Base-by-base conservation (phyloP, 306 rosid species). In the Pueraria montana region DNA sequence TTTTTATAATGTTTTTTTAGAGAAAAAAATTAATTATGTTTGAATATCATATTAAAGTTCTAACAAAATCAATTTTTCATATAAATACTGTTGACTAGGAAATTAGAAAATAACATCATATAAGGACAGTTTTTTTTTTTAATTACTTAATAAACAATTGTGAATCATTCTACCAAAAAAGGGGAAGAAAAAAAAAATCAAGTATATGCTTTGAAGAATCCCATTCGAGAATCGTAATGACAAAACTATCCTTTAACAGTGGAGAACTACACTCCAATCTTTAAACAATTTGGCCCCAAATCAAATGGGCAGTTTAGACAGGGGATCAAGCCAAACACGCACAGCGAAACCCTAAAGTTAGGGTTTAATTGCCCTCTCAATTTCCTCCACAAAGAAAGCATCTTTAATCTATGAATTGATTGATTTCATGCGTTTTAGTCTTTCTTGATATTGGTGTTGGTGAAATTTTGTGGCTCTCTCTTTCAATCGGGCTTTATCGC, bases 401-500 rank as follows among this genome's bases (percentile, higher is more conserved):
- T 83, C 84, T 36, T 55, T 18, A 20, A 63, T n/a, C 24, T 23
- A 12, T 72, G 17, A 40, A 77, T 77, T n/a, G 65, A 65, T 84
- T 26, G 56, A 5, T 77, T 69, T 71, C 82, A 49, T n/a, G 4
- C 34, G 21, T 70, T 70, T 46, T 23, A 16, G 71, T 49, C 43
- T 56, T 64, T 45, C 65, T 79, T 3, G 62, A 80, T 69, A 78
- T 83, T 42, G 53, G 77, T 43, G 76, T 48, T 18, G 40, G 48
- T 79, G 83, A 43, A 43, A 30, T 63, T 83, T 75, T 24, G 56
- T 74, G 67, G 74, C 81, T 79, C 70, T 84, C 69, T 82, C 52
- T 84, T 84, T 72, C 74, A 45, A 66, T 73, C 71, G 97, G 98
- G 96, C 94, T 91, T 86, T 50, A 78, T 86, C 86, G 97, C 94